Conservation (phyloP, 2,329 filamentous ascomycete genomes). For the Fusarium sp. region DNA sequence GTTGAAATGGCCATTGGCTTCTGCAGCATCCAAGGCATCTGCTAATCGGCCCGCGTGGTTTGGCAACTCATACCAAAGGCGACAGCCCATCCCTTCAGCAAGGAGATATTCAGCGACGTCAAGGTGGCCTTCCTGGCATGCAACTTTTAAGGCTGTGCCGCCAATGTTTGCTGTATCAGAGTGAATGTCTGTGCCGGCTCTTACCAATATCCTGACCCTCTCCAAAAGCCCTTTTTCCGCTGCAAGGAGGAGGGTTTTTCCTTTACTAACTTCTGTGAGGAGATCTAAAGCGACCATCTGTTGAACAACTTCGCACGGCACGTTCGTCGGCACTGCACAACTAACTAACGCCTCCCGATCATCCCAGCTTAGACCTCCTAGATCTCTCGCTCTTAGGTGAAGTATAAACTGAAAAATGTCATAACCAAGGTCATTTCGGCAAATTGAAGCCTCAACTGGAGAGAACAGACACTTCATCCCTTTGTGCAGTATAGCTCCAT, state of each 20-base stretch:
- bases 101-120: background rate
- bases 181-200: background rate
- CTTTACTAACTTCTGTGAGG: background rate
- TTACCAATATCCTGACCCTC: background rate
- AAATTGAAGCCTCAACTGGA: background rate
- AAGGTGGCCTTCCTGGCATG: background rate
- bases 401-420: background rate
- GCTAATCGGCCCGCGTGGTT: background rate
- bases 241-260: background rate
- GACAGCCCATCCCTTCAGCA: background rate
- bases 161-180: background rate
- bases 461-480: background rate
- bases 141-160: background rate
- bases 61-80: background rate
- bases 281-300: background rate
- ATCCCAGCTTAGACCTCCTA: background rate
- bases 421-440: background rate
- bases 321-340: background rate
- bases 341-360: background rate
- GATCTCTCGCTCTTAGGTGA: background rate
- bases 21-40: background rate
- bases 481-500: background rate
- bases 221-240: background rate
- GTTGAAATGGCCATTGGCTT: background rate
- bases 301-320: background rate